Evolutionary conservation across 1,284 basidiomycete species (phyloP).

Genomic region (Trichosporon faecale): DNA sequence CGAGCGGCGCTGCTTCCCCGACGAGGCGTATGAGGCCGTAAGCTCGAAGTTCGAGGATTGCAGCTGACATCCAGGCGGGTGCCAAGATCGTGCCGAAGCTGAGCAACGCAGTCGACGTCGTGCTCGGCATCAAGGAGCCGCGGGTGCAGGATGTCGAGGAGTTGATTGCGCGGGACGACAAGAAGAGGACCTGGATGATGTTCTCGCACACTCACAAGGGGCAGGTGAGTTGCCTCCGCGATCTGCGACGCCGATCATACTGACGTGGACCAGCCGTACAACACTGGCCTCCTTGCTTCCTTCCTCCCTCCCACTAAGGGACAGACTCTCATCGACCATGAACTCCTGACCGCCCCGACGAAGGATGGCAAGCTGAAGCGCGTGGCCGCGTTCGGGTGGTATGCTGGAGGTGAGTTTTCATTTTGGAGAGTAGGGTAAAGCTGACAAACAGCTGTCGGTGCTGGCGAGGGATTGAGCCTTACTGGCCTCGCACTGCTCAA

Average conservation of each 20-base stretch:
- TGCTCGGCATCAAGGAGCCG: slow-evolving; percentile 84
- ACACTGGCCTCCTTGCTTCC: slow-evolving; percentile 69
- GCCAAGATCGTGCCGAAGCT: slow-evolving; percentile 63
- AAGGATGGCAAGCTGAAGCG: slow-evolving; percentile 60
- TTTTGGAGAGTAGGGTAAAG: too few relatives aligned
- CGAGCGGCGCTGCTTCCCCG: slow-evolving; percentile 67
- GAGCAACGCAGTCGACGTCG: slow-evolving; percentile 63
- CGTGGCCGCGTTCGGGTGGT: slow-evolving; percentile 84
- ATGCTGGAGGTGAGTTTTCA: slow-evolving; percentile 73
- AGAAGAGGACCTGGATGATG: slow-evolving; percentile 59
- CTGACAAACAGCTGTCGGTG: slow-evolving; percentile 54
- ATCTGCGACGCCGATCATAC: background rate
- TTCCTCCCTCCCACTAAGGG: slow-evolving; percentile 56
- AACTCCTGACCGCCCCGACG: slow-evolving; percentile 62
- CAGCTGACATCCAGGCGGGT: slow-evolving; percentile 61
- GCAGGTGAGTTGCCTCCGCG: slow-evolving; percentile 33
- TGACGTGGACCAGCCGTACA: slow-evolving; percentile 65
- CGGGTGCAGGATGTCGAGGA: slow-evolving; percentile 61
- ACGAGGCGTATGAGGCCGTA: slow-evolving; percentile 66
- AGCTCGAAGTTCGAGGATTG: slow-evolving; percentile 23
- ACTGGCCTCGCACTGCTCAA: slow-evolving; percentile 74
- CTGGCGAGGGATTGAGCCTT: slow-evolving; percentile 72
- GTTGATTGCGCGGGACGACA: slow-evolving; percentile 21
- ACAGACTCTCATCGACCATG: slow-evolving; percentile 74
- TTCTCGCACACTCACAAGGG: slow-evolving; percentile 85